These are phyloP conservation scores for Wickerhamomyces strasburgensis DNA, from an alignment of 805 yeast species.

Conservation along the genomic window DNA sequence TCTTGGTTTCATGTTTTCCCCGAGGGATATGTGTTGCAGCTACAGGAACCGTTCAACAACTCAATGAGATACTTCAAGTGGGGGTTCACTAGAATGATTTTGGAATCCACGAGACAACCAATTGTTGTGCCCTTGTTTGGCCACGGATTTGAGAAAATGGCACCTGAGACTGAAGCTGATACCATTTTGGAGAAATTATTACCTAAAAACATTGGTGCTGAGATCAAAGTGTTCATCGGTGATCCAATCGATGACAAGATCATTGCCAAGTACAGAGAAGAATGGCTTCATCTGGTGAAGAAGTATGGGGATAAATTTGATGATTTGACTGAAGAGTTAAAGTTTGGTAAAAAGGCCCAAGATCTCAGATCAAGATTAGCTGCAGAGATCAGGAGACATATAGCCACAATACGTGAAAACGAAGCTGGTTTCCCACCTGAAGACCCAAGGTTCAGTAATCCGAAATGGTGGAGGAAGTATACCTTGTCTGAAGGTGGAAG, in stretches of 20 bases:
- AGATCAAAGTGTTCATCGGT: constrained; percentile 68
- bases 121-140: constrained; percentile 82
- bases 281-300: constrained; percentile 63
- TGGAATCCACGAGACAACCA: constrained; percentile 82
- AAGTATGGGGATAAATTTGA: constrained; percentile 43
- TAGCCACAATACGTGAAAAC: constrained; percentile 41
- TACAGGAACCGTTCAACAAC: constrained; percentile 69
- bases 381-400: constrained; percentile 57
- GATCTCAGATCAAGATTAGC: constrained; percentile 69
- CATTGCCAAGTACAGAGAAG: constrained; percentile 55
- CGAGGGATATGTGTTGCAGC: constrained; percentile 88
- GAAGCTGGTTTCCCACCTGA: constrained; percentile 48
- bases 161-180: constrained; percentile 66
- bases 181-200: constrained; percentile 49
- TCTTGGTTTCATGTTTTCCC: constrained; percentile 95
- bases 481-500: constrained; percentile 60
- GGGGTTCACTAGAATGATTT: constrained; percentile 83
- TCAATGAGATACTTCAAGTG: constrained; percentile 94
- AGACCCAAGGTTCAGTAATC: constrained; percentile 63
- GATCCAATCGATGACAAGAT: constrained; percentile 56
- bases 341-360: constrained; percentile 58
- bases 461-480: constrained; percentile 69
- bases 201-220: constrained; percentile 63
- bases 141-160: constrained; percentile 80
- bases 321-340: constrained; percentile 60